Evolutionary conservation across 2,329 filamentous ascomycete genomes (phyloP), one percentile per base, ranked within the genome.

Genomic region (Aspergillus amoenus): DNA sequence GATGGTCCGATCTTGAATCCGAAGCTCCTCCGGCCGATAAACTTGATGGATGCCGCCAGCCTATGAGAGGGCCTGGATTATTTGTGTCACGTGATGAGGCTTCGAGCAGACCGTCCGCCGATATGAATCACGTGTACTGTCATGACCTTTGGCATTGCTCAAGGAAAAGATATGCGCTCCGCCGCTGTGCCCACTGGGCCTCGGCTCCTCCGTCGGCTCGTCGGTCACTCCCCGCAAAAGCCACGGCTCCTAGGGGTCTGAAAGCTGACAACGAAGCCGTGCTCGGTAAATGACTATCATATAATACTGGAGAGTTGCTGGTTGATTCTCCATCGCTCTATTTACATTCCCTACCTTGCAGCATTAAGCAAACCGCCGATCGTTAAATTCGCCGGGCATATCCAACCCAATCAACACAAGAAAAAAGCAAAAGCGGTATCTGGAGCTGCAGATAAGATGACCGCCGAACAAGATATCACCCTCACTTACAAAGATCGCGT

Each of bases 401-500:
- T 52, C 37, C n/a, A 21, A 18, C 40, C 17, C 17, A 18, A 15
- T 13, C 9, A 24, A 22, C 18, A n/a, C 13, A 40, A 40, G n/a
- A 12, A 21, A 27, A 21, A 49, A 34, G 13, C 32, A 17, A 32
- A 39, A 24, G 5, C 24, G 24, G 7, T 7, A 24, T 7, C 7
- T 24, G 24, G 5, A 24, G 24, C 27, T 30, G 27, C 27, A 51
- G 32, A 45, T 18, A 47, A 47, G 30, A 53, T 53, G 51, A 24
- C 43, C 41, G 59, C 66, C 6, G 64, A 65, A 60, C 73, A 79
- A 55, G 73, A 84, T 50, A 79, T 88, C 58, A 81, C 80, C 46
- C 70, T 90, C 66, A 81, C 85, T 60, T 89, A 87, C 73, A 79
- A 81, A 66, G 88, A 84, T 73, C 87, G 86, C 58, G 78, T 92